A percentile compares a stretch with the other conserved stretches of the same genome.
Evolutionary conservation across 139 green algal genomes (phyloP).

Genomic region (Tetraselmis chui): DNA sequence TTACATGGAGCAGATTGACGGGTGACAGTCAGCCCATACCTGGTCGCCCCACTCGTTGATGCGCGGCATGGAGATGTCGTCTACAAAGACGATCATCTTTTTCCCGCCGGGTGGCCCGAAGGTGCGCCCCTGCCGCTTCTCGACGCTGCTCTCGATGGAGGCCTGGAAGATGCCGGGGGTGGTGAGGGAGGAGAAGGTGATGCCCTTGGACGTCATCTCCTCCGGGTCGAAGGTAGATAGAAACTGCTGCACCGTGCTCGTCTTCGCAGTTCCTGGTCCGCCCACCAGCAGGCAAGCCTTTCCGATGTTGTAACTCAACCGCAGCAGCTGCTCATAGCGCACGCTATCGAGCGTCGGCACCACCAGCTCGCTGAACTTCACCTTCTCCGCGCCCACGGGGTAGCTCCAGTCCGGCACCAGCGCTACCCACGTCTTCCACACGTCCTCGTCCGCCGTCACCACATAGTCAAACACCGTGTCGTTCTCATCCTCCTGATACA

Average conservation of each 20-base stretch:
- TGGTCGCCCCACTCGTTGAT: constrained; percentile 96
- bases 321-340: constrained; percentile 77
- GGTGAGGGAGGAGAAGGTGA: constrained; percentile 90
- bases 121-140: constrained; percentile 91
- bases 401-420: constrained; percentile 77
- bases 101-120: constrained; percentile 84
- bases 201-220: constrained; percentile 65
- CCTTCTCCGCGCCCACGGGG: constrained; percentile 62
- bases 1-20: too few relatives aligned
- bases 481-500: constrained; percentile 37
- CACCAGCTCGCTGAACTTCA: constrained; percentile 78
- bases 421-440: constrained; percentile 54
- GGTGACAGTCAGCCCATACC: constrained; percentile 33
- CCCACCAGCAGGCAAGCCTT: constrained; percentile 73
- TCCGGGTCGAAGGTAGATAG: constrained; percentile 61
- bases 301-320: constrained; percentile 57
- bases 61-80: constrained; percentile 88
- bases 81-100: constrained; percentile 82
- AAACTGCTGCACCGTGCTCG: constrained; percentile 77
- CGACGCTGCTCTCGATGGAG: constrained; percentile 60
- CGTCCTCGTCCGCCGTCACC: constrained; percentile 62
- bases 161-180: constrained; percentile 87
- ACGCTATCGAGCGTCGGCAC: constrained; percentile 87
- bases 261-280: constrained; percentile 89
- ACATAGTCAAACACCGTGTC: constrained; percentile 84